Evolutionary conservation across 345 rosid species (phyloP).

Genomic region (Microcos paniculata): DNA sequence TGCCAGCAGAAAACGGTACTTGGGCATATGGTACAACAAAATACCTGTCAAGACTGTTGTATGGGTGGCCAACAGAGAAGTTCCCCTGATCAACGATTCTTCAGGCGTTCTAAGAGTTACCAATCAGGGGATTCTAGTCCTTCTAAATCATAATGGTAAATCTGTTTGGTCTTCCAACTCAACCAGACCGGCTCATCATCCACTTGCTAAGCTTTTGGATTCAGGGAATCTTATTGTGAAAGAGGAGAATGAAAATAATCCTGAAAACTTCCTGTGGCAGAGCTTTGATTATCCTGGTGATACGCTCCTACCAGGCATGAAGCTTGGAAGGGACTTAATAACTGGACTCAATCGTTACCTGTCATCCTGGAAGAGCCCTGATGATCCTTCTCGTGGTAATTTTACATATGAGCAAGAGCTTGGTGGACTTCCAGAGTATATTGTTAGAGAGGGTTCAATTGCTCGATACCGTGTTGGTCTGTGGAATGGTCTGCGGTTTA

Average conservation of each 20-base stretch:
- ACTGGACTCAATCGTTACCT: slow-evolving; percentile 31
- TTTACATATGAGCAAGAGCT: slow-evolving; percentile 22
- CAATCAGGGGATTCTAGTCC: slow-evolving; percentile 23
- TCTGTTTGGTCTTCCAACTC: slow-evolving; percentile 38
- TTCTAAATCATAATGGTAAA: slow-evolving; percentile 12
- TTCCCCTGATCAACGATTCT: slow-evolving; percentile 32
- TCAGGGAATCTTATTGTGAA: slow-evolving; percentile 49
- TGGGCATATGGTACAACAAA: slow-evolving; percentile 45
- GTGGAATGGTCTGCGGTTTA: slow-evolving; percentile 48
- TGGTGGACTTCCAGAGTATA: slow-evolving; percentile 39
- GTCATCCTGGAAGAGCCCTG: slow-evolving; percentile 37
- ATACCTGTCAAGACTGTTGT: slow-evolving; percentile 16
- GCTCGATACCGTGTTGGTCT: slow-evolving; percentile 32
- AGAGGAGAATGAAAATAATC: slow-evolving; percentile 14
- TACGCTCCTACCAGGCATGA: slow-evolving; percentile 47
- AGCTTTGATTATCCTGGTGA: slow-evolving; percentile 51
- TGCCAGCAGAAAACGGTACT: slow-evolving; percentile 24
- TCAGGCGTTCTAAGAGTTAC: slow-evolving; percentile 29
- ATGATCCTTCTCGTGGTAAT: slow-evolving; percentile 40
- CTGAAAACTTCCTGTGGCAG: slow-evolving; percentile 42
- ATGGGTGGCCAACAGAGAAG: slow-evolving; percentile 49
- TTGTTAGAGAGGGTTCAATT: slow-evolving; percentile 14
- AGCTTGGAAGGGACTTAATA: slow-evolving; percentile 39
- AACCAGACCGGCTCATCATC: slow-evolving; percentile 20
- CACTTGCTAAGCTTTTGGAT: slow-evolving; percentile 47